Evolutionary conservation across 129 eudicot genomes (phyloP), one percentile per base, ranked within the genome.

Genomic region (Flaveria linearis): DNA sequence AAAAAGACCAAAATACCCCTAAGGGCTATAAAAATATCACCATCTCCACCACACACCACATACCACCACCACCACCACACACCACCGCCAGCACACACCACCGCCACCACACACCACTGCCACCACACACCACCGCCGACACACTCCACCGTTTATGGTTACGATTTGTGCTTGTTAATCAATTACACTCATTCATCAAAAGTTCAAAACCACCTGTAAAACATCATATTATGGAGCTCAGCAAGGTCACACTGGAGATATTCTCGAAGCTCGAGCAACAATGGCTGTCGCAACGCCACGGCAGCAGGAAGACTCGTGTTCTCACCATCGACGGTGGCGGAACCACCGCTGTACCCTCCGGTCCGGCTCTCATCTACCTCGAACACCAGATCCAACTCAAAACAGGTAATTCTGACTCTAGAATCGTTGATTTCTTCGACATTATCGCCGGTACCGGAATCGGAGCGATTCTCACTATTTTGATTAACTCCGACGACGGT

Each of bases 251-350:
- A 2, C 82, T 91, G 60, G 99, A 94, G 86, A 94, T 94, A 69
- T 94, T 94, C 84, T 82, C 99, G 8, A 94, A 91, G 93, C 93
- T 94, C 5, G 99, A 94, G 81, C 91, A 94, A 83, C 88, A 94
- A 72, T 94, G 99, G 99, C 80, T 94, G 57, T 69, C 88, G 73
- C 92, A 85, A 81, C 85, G 78, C 36, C 85, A 84, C 7, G 13
- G 4, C 57, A 80, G 69, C 36, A 89, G 78, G 60, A 94, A 94
- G 58, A 87, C 96, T 5, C 88, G 96, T 0, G 84, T 91, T 2
- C 90, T 94, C 53, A 86, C 86, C 73, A 89, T 94, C 33, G 97
- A 94, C 75, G 97, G 97, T 39, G 97, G 99, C 39, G 96, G 96
- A 50, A 87, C 87, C 12, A 78, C 89, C 76, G 89, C 73, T 81